These are phyloP conservation scores for Pyrus hybrid DNA, from an alignment of 331 rosid genomes.

Conservation along the genomic window DNA sequence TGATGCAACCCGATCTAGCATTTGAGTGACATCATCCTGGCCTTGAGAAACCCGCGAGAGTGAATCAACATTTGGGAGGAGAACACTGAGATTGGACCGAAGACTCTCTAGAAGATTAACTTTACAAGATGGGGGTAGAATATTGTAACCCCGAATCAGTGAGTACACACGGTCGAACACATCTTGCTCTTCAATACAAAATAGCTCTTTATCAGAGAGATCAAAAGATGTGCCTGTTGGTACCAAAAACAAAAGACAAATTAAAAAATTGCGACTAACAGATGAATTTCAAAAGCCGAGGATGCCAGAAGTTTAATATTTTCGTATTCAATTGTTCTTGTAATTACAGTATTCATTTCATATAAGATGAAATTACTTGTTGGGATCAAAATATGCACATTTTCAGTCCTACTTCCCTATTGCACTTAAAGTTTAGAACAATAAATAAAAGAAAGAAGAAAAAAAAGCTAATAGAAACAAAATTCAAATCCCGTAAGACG, in stretches of 20 bases:
- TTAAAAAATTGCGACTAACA: background rate
- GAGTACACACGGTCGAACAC: conserved; percentile 80
- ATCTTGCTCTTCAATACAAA: conserved; percentile 77
- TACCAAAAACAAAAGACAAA: background rate
- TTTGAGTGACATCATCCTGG: conserved; percentile 28
- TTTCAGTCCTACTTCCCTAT: background rate
- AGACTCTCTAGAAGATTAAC: conserved; percentile 67
- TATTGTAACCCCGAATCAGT: conserved; percentile 35
- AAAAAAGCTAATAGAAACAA: background rate
- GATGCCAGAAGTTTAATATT: background rate
- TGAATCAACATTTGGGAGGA: conserved; percentile 83
- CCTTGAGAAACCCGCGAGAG: conserved; percentile 54
- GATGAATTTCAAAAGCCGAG: too few species aligned
- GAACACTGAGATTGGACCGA: conserved; percentile 84
- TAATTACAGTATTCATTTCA: background rate
- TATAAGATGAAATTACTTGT: background rate
- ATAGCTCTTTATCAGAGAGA: conserved; percentile 81
- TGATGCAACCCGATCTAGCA: conserved; percentile 55
- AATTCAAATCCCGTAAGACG: background rate
- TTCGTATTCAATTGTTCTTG: background rate
- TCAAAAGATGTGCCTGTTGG: conserved; percentile 66
- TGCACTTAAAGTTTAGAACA: background rate
- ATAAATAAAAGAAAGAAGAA: background rate
- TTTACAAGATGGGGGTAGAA: conserved; percentile 57
- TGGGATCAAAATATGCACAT: background rate